These are phyloP conservation scores for Salicornia ramosissima DNA, from an alignment of 148 eudicot genomes.

Conservation along the genomic window DNA sequence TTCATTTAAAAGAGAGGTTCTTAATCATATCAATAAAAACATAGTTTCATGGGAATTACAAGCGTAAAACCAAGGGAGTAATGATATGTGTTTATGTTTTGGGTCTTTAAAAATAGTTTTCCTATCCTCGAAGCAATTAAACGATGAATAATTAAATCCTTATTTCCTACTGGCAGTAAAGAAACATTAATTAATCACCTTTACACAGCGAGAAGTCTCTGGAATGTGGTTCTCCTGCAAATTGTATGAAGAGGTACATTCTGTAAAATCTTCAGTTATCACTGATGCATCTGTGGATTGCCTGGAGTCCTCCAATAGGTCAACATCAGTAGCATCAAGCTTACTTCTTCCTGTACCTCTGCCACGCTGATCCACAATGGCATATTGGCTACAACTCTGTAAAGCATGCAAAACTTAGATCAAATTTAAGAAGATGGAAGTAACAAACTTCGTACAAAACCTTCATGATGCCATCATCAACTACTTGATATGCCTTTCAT, in stretches of 20 bases:
- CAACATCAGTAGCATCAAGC: background rate
- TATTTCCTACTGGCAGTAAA: background rate
- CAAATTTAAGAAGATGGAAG: too few relatives aligned
- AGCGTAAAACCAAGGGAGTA: background rate
- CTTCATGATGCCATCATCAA: background rate
- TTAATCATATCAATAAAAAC: background rate
- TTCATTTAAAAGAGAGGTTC: too few relatives aligned
- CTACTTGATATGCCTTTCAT: background rate
- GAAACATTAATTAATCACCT: slow-evolving; percentile 16
- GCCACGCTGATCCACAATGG: background rate
- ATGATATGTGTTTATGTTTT: background rate
- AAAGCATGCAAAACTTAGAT: background rate
- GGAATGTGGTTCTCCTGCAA: slow-evolving; percentile 17
- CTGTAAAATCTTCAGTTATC: slow-evolving; percentile 23
- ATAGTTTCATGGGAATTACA: background rate
- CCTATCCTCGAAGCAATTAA: background rate
- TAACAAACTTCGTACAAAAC: background rate
- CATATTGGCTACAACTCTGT: slow-evolving; percentile 7
- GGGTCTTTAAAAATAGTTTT: background rate
- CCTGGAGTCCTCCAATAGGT: slow-evolving; percentile 7
- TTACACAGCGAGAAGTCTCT: slow-evolving; percentile 2
- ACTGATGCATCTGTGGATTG: slow-evolving; percentile 18
- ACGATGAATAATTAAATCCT: background rate
- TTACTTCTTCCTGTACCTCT: slow-evolving; percentile 1
- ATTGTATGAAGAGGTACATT: slow-evolving; percentile 26